Base-by-base conservation (phyloP, 208 protist species). In the Phytomonas sp. region DNA sequence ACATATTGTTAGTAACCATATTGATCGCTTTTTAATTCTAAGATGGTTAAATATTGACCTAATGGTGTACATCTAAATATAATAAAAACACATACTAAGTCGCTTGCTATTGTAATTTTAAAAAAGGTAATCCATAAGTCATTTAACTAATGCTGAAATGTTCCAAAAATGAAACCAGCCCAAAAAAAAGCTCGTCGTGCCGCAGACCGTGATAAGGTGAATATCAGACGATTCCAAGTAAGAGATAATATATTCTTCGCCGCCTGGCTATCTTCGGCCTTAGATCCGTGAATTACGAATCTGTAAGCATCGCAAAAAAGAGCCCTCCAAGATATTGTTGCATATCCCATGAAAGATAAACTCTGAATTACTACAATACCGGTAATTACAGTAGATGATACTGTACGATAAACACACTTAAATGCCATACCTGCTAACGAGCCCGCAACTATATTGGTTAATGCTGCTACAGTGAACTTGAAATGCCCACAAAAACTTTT, bases 301-400 rank as follows among this genome's bases (percentile, higher is more conserved):
- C 64, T 34, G 26, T 67, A 71, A n/a, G 75, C 30, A 74, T 90
- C 83, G 2, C 56, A 40, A 14, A 85, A 0, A 11, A 93, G 37
- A n/a, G 65, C 76, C 2, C 76, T 32, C 88, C 88, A 93, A 0
- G 64, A 52, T 29, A 93, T 75, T 6, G 75, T 75, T 2, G 79
- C 88, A 77, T 93, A 93, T 12, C 88, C 88, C 19, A 77, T 42
- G 12, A 76, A 72, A 69, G 73, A 73, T 31, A 93, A 75, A 12
- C 80, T 36, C 74, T 91, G 80, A 45, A 75, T 80, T 29, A 84
- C 73, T 30, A 83, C 63, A 8, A 77, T 33, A 26, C 75, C 63
- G 4, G 73, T 73, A 45, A 72, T 49, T 14, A 80, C 61, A 69
- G 77, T 84, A 0, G 69, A 66, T 16, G 75, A 60, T 16, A 70